Evolutionary conservation across 73 alveolate genomes (phyloP).

Genomic region (Symbiodinium natans): DNA sequence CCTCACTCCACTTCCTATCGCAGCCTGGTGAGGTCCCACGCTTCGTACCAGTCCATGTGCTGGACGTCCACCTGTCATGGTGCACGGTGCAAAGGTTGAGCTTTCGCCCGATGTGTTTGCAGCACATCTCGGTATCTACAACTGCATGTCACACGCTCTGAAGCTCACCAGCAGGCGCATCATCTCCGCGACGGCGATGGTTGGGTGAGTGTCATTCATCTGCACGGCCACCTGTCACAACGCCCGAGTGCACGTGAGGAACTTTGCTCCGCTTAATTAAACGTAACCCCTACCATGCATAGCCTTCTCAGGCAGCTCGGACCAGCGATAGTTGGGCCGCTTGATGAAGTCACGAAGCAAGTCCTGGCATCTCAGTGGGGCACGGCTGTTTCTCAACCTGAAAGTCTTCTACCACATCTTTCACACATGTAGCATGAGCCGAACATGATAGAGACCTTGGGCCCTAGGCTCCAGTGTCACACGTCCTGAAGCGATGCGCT

Average conservation of each 20-base stretch:
- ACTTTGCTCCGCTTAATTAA: too few species aligned
- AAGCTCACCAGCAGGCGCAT: conserved; percentile 95
- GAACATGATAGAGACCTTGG: too few species aligned
- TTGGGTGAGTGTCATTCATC: conserved; percentile 98
- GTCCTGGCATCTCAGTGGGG: not conserved
- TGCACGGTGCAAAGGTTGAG: too few species aligned
- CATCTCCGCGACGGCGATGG: conserved; percentile 97
- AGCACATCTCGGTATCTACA: too few species aligned
- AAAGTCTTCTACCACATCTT: too few species aligned
- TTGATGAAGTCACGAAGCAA: conserved; percentile 94
- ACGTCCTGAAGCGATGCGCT: conserved; percentile 98
- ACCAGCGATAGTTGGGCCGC: conserved; percentile 95
- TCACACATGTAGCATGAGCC: too few species aligned
- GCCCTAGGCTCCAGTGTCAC: not conserved
- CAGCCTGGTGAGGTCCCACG: conserved; percentile 96
- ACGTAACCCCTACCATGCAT: too few species aligned
- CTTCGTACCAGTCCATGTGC: conserved; percentile 95
- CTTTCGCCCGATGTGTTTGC: too few species aligned
- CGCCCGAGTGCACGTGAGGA: too few species aligned
- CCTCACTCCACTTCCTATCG: not conserved
- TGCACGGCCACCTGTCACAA: conserved; percentile 96
- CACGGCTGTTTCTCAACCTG: too few species aligned
- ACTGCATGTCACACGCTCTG: too few species aligned
- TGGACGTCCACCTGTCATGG: conserved; percentile 95
- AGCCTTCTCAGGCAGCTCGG: conserved; percentile 94